These are phyloP conservation scores for Kurtzmaniella quercitrusa DNA, from an alignment of 1,139 yeast species.

Conservation along the genomic window DNA sequence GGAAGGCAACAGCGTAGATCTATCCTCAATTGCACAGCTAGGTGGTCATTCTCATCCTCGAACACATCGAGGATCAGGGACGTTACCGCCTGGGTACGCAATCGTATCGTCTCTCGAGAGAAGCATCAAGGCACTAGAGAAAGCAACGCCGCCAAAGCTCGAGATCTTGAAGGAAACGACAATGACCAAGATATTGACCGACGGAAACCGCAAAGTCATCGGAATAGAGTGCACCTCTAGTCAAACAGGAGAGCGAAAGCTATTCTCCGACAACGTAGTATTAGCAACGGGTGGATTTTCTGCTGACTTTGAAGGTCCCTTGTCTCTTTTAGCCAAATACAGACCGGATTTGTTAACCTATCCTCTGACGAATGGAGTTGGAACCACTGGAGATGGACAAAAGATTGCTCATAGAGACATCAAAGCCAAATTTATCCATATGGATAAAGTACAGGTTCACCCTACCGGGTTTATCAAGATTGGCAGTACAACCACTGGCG, in stretches of 20 bases:
- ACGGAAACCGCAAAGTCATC: conserved; percentile 10
- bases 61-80: conserved; percentile 32
- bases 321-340: conserved; percentile 19
- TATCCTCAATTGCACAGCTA: conserved; percentile 24
- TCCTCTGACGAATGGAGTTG: conserved; percentile 35
- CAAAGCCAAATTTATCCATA: conserved; percentile 28
- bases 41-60: conserved; percentile 37
- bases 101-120: conserved; percentile 24
- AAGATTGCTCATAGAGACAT: conserved; percentile 29
- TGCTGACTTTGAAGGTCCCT: conserved; percentile 23
- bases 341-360: conserved; percentile 28
- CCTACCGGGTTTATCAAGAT: conserved; percentile 36
- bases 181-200: background rate
- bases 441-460: conserved; percentile 36
- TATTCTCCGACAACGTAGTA: conserved; percentile 19
- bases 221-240: conserved; percentile 20
- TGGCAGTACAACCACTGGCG: conserved; percentile 8
- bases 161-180: conserved; percentile 17
- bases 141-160: conserved; percentile 13
- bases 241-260: conserved; percentile 2
- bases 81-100: conserved; percentile 35
- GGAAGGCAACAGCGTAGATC: conserved; percentile 18
- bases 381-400: conserved; percentile 37
- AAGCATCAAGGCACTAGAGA: conserved; percentile 11
- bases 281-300: conserved; percentile 39